These are phyloP conservation scores for Phytomonas francai DNA, from an alignment of 208 protist genomes.

Conservation along the genomic window DNA sequence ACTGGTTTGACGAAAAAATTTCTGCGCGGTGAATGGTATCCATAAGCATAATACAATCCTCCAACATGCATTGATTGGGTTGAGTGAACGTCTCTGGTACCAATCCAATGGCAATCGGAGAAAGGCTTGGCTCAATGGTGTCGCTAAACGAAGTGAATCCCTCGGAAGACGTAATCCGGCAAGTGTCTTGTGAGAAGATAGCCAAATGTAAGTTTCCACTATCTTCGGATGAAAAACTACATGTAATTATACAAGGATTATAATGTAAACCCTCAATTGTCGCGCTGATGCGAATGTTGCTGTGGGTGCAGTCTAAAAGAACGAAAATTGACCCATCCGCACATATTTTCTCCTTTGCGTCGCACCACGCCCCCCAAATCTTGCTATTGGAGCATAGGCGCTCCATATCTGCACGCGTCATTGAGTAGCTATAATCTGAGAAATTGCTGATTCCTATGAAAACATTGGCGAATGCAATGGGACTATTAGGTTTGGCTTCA, in stretches of 20 bases:
- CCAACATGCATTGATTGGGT: constrained; percentile 20
- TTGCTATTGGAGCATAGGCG: constrained; percentile 43
- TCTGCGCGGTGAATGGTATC: constrained; percentile 52
- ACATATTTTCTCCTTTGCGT: constrained; percentile 42
- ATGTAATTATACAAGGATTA: constrained; percentile 59
- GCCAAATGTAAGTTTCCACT: constrained; percentile 47
- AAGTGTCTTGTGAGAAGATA: constrained; percentile 63
- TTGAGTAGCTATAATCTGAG: constrained; percentile 23
- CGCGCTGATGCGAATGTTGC: constrained; percentile 53
- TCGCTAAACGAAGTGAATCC: constrained; percentile 49
- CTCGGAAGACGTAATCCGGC: constrained; percentile 31
- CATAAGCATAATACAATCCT: constrained; percentile 40
- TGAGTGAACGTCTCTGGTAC: constrained; percentile 26
- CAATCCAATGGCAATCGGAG: constrained; percentile 53
- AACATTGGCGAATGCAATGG: constrained; percentile 33
- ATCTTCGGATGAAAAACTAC: constrained; percentile 22
- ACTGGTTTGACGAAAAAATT: constrained; percentile 23
- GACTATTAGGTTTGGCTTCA: constrained; percentile 16
- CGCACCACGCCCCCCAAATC: constrained; percentile 80
- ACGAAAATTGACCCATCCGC: constrained; percentile 37
- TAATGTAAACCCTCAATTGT: constrained; percentile 48
- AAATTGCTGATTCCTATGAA: constrained; percentile 76
- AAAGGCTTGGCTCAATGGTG: constrained; percentile 36
- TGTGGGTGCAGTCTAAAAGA: constrained; percentile 53
- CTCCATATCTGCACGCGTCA: constrained; percentile 54